phyloP scores from a whole-genome alignment of 1,284 basidiomycete species.

The Melampsora larici-populina region DNA sequence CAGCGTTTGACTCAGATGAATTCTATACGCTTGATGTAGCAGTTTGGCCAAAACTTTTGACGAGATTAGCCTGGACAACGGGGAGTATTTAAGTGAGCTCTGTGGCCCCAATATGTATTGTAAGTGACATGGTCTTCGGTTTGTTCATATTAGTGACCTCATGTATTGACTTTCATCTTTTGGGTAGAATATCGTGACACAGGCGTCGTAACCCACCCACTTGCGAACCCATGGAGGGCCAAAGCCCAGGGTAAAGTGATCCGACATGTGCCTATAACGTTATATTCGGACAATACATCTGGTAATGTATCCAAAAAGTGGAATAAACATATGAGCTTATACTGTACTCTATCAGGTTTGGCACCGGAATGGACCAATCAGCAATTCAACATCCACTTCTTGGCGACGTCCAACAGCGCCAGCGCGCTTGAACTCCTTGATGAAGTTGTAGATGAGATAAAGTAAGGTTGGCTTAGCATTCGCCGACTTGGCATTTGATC shows the following conservation, averaged over 20 bases:
- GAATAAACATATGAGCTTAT: too few relatives aligned
- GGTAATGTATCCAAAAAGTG: too few relatives aligned
- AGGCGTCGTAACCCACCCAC: background rate
- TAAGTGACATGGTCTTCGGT: too few relatives aligned
- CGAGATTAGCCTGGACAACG: background rate
- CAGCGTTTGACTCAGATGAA: background rate
- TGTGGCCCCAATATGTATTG: too few relatives aligned
- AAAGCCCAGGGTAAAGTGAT: background rate
- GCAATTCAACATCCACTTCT: slow-evolving; percentile 9
- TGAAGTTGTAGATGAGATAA: background rate
- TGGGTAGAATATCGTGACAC: background rate
- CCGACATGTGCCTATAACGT: background rate
- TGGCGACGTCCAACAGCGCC: background rate
- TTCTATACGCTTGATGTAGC: background rate
- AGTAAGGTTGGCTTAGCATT: background rate
- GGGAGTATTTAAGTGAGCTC: background rate
- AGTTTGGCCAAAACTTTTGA: background rate
- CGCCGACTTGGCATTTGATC: too few relatives aligned
- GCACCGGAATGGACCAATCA: background rate
- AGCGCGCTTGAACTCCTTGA: background rate
- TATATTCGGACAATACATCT: too few relatives aligned
- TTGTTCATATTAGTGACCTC: too few relatives aligned
- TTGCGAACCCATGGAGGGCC: background rate
- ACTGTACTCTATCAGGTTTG: background rate
- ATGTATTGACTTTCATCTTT: too few relatives aligned